Conservation (phyloP, 2,329 filamentous ascomycete species). For the Fusarium palustre region DNA sequence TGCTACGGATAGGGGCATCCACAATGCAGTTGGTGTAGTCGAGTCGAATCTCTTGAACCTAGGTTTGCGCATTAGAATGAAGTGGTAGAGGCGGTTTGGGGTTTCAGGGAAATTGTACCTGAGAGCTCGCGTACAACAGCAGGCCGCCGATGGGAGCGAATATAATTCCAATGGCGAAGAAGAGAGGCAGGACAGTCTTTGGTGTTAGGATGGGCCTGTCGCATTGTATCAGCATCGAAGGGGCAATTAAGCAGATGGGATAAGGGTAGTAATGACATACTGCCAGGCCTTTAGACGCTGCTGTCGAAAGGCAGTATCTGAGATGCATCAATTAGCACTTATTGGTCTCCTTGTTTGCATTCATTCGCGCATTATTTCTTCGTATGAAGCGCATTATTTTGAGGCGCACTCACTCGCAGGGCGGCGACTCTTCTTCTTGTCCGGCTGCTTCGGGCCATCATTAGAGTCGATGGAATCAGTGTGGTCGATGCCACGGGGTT, state of each 20-base stretch:
- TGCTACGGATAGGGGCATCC: constrained; percentile 61
- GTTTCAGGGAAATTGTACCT: constrained; percentile 61
- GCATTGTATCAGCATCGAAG: constrained; percentile 53
- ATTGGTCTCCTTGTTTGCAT: background rate
- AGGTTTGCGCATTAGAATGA: constrained; percentile 23
- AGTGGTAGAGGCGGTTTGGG: background rate
- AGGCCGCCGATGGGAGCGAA: constrained; percentile 93
- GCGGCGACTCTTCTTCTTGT: constrained; percentile 91
- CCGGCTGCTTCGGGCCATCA: constrained; percentile 65
- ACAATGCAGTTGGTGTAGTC: constrained; percentile 85
- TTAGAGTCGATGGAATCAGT: constrained; percentile 67
- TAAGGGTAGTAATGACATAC: constrained; percentile 66
- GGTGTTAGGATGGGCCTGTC: constrained; percentile 90
- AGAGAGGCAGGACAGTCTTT: constrained; percentile 90
- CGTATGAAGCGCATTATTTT: constrained; percentile 14
- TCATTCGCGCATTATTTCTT: background rate
- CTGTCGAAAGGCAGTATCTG: constrained; percentile 96
- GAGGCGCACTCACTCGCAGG: constrained; percentile 77
- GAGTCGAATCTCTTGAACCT: constrained; percentile 91
- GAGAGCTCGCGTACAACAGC: constrained; percentile 84
- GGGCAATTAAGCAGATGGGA: constrained; percentile 9
- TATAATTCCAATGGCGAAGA: constrained; percentile 90
- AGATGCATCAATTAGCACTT: constrained; percentile 35
- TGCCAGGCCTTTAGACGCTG: constrained; percentile 99
- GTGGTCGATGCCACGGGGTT: constrained; percentile 57